These are phyloP conservation scores for Aspergillus asperescens DNA, from an alignment of 495 filamentous ascomycete genomes.

Conservation along the genomic window DNA sequence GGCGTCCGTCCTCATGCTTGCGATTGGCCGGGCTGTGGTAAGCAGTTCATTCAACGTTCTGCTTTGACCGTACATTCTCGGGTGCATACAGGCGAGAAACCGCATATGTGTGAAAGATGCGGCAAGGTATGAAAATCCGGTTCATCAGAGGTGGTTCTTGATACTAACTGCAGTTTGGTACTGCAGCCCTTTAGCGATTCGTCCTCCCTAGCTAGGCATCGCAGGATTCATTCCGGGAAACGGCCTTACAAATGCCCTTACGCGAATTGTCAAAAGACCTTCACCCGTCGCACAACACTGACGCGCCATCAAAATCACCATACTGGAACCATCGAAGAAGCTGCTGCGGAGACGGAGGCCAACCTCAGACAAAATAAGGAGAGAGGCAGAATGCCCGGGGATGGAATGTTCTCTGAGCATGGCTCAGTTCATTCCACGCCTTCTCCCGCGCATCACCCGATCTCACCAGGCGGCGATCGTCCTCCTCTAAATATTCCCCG, in stretches of 20 bases:
- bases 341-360: slow-evolving; percentile 81
- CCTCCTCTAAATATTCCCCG: slow-evolving; percentile 70
- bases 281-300: slow-evolving; percentile 89
- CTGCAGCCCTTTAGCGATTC: slow-evolving; percentile 95
- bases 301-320: slow-evolving; percentile 96
- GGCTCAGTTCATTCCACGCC: slow-evolving; percentile 82
- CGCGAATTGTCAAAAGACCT: slow-evolving; percentile 97
- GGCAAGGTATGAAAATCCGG: slow-evolving; percentile 64
- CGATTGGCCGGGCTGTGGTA: slow-evolving; percentile 81
- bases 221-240: slow-evolving; percentile 92
- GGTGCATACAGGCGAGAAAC: slow-evolving; percentile 96
- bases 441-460: slow-evolving; percentile 70
- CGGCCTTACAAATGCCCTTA: slow-evolving; percentile 97
- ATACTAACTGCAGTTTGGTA: background rate
- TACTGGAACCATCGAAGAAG: slow-evolving; percentile 91
- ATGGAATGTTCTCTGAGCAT: slow-evolving; percentile 72
- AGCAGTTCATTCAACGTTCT: slow-evolving; percentile 98
- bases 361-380: slow-evolving; percentile 58
- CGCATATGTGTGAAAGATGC: slow-evolving; percentile 95
- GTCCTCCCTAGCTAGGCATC: slow-evolving; percentile 88
- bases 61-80: slow-evolving; percentile 92
- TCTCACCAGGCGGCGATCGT: slow-evolving; percentile 75
- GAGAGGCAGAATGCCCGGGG: slow-evolving; percentile 61
- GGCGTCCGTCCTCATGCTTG: slow-evolving; percentile 90
- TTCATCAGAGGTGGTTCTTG: background rate